Base-by-base conservation (phyloP, 2,329 filamentous ascomycete genomes). In the Ophiognomonia clavigignenti-juglandacearum region DNA sequence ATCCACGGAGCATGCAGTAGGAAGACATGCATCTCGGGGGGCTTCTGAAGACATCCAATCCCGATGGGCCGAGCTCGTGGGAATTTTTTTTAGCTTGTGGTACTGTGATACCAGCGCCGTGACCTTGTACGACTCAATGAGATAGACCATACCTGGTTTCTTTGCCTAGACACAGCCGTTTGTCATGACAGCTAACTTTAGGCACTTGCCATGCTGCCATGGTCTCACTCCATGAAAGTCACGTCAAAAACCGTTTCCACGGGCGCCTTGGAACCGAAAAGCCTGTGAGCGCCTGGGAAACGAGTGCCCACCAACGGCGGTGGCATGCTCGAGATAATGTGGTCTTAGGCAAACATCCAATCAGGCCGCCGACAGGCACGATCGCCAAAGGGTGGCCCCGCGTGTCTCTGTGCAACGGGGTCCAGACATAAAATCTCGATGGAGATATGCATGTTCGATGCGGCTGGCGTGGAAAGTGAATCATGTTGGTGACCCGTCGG, bases 341-440 rank as follows among this genome's bases (percentile, higher is more conserved):
- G 20, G 19, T 40, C 31, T 22, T 40, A 35, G 39, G 20, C 27
- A 20, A 31, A 23, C 27, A 32, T 22, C 48, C 44, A 43, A 44
- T 24, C 34, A 39, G 19, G 19, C 38, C 24, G 8, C 11, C n/a
- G 11, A 24, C 19, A 18, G 14, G 31, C 27, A 37, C 18, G 42
- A 37, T 19, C 27, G 36, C 34, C 39, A 34, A 35, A 39, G 14
- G 14, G 29, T 36, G 44, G 44, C 20, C 24, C n/a, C 42, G 48
- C 39, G 38, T 37, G 39, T 35, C 24, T 35, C 35, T 22, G 40
- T 50, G 24, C 31, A 39, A 50, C 27, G 26, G 31, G 18, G 8
- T 10, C 14, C 39, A 43, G 38, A 26, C 20, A n/a, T n/a, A n/a
- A n/a, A 19, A 31, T 14, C 36, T 31, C 24, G 20, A 50, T 45